Percentiles rank a stretch among this genome's conserved stretches.
Evolutionary conservation across 164 flowering plant genomes (phyloP).

Genomic region (Houttuynia cordata): DNA sequence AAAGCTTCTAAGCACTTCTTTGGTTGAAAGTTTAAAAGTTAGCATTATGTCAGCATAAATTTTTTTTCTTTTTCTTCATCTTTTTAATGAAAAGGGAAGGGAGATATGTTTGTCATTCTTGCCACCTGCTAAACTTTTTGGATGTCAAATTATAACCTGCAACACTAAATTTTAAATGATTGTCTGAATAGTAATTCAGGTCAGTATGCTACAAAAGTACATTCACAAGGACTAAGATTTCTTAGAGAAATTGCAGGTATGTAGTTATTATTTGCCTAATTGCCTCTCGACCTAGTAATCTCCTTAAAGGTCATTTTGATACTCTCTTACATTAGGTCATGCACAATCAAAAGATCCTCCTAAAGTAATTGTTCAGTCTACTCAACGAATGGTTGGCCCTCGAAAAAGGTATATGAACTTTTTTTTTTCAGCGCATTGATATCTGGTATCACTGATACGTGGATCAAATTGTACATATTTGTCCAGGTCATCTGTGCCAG

Average conservation of each 20-base stretch:
- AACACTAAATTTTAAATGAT: neutral
- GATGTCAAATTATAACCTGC: neutral
- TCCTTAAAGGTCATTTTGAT: neutral
- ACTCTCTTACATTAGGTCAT: conserved; percentile 24
- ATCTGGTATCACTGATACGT: neutral
- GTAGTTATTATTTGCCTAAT: neutral
- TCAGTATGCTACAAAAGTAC: conserved; percentile 52
- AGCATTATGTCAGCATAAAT: too few species aligned
- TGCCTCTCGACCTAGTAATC: neutral
- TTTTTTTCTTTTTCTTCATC: too few species aligned
- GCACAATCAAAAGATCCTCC: conserved; percentile 13
- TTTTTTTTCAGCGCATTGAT: neutral
- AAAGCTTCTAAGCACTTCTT: too few species aligned
- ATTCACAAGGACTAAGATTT: conserved; percentile 83
- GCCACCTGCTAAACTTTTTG: neutral
- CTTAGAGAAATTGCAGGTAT: conserved; percentile 68
- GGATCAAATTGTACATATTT: neutral
- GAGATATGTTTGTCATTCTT: neutral
- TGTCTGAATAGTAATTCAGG: conserved; percentile 47
- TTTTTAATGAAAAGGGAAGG: too few species aligned
- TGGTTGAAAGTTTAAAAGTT: too few species aligned
- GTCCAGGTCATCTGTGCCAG: conserved; percentile 31
- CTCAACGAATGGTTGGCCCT: conserved; percentile 10
- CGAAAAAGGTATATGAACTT: conserved; percentile 33
- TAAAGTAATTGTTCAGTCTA: conserved; percentile 11